Evolutionary conservation across 139 green algal species (phyloP), one percentile per base, ranked within the genome.

Genomic region (Micromonas pusilla): DNA sequence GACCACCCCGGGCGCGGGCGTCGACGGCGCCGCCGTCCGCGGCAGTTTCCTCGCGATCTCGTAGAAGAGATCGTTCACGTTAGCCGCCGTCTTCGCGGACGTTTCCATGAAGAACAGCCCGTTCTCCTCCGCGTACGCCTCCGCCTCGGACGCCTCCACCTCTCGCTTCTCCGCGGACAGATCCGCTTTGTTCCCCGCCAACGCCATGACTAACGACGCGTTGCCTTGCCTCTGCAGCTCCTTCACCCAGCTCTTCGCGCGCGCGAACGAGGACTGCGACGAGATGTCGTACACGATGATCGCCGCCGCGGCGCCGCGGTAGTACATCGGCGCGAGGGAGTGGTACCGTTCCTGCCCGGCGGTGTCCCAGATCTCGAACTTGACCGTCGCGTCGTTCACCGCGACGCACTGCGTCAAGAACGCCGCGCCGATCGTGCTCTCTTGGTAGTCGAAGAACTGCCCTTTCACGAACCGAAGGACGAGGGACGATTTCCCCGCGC

Each of bases 281-380:
- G 86, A 94, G 53, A 96, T 89, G 75, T 96, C 91, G 77, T 87
- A 96, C 23, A 96, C 91, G 30, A 98, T 92, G 62, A 99, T 90
- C 4, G 95, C 95, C 13, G 95, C 95, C 5, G 94, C 93, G 1
- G 94, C 94, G 0, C 94, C 84, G 81, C 94, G 90, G 87, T 99
- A 99, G 81, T 99, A 99, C 95, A 99, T 99, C 21, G 95, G 95
- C 1, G 95, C 95, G 52, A 99, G 85, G 57, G 88, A 96, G 84
- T 98, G 95, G 82, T 99, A 99, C 23, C 95, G 82, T 80, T 99
- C 95, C 84, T 99, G 95, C 0, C 95, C 95, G 52, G 95, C 95
- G 5, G 94, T 97, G 79, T 98, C 93, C 83, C 83, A 98, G 45
- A 99, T 99, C 84, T 99, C 95, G 89, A 99, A 98, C 87, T 99